Conservation (phyloP, 1,284 basidiomycete species). For the Ceratobasidium sp. region DNA sequence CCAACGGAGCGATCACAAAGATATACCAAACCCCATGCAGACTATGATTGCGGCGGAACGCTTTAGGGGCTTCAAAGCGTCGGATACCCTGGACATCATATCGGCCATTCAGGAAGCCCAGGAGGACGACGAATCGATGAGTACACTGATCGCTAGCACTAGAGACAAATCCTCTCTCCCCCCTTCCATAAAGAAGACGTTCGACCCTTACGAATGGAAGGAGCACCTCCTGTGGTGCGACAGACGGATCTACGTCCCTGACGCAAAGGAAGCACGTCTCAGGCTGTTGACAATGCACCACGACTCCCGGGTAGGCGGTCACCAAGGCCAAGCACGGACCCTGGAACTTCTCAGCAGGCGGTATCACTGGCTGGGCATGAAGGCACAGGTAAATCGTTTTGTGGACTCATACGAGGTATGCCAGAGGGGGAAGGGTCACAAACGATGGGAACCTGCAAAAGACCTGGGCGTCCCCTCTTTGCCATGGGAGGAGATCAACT, state of each 20-base stretch:
- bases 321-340: slow-evolving; percentile 61
- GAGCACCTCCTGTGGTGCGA: background rate
- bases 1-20: slow-evolving; percentile 56
- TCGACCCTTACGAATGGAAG: background rate
- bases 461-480: slow-evolving; percentile 44
- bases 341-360: slow-evolving; percentile 43
- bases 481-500: slow-evolving; percentile 48
- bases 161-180: background rate
- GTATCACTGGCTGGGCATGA: slow-evolving; percentile 50
- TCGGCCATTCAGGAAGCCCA: background rate
- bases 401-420: slow-evolving; percentile 51
- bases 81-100: slow-evolving; percentile 21
- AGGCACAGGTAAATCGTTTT: slow-evolving; percentile 49
- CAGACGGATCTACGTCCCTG: slow-evolving; percentile 48
- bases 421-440: slow-evolving; percentile 47
- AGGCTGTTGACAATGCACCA: slow-evolving; percentile 54
- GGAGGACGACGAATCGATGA: background rate
- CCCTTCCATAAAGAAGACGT: background rate
- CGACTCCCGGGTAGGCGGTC: slow-evolving; percentile 57
- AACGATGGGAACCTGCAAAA: slow-evolving; percentile 46
- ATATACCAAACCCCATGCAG: slow-evolving; percentile 54
- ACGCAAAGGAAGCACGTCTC: slow-evolving; percentile 51
- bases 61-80: background rate
- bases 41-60: background rate
- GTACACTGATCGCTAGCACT: background rate